Percentiles rank a stretch among this genome's conserved stretches.
These are phyloP conservation scores for Pycnococcus provasolii DNA, from an alignment of 139 green algal species.

Conservation along the genomic window DNA sequence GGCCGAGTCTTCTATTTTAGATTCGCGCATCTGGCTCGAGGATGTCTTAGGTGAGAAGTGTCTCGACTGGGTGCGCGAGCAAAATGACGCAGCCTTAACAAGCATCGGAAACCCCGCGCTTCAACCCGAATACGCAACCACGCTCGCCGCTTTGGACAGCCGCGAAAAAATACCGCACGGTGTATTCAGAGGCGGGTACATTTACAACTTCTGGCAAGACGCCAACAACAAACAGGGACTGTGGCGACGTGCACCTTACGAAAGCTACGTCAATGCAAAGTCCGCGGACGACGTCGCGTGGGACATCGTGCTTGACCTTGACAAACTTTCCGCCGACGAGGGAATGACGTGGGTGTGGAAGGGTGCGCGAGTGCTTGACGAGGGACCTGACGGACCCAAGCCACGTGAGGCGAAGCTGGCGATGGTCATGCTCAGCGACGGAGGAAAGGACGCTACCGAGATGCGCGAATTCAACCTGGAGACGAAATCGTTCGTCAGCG, in stretches of 20 bases:
- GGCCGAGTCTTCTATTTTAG: neutral
- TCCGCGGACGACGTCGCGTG: neutral
- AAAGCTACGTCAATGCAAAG: neutral
- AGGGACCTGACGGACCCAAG: neutral
- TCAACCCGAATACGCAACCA: neutral
- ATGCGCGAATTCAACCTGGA: slow-evolving; percentile 3
- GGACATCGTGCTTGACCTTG: slow-evolving; percentile 10
- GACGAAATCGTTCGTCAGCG: neutral
- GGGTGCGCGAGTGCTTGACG: neutral
- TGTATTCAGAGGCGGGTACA: neutral
- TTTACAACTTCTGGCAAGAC: slow-evolving; percentile 18
- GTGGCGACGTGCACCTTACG: neutral
- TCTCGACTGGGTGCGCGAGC: neutral
- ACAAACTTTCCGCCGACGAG: neutral
- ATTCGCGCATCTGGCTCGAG: neutral
- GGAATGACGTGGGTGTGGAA: slow-evolving; percentile 3
- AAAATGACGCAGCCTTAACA: neutral
- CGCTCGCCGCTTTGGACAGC: slow-evolving; percentile 3
- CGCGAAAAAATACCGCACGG: slow-evolving; percentile 1
- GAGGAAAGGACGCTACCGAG: neutral
- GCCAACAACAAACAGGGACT: neutral
- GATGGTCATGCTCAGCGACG: neutral
- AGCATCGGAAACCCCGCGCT: neutral
- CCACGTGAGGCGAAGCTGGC: neutral
- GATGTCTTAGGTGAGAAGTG: slow-evolving; percentile 1